Conservation (phyloP, 352 stramenopile species). For the Pythium myriotylum region DNA sequence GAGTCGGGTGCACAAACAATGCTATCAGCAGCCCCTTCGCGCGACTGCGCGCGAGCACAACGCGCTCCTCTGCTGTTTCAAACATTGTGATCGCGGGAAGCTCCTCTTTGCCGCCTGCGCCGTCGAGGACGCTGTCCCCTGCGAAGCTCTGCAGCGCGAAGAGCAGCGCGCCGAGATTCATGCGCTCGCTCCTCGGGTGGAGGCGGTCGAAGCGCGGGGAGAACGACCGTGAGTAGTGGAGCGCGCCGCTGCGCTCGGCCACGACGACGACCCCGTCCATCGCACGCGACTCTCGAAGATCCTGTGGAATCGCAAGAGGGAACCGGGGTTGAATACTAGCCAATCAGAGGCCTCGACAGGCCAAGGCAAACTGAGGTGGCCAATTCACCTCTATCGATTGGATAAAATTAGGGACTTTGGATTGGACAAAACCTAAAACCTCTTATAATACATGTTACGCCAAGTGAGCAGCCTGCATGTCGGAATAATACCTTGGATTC, state of each 20-base stretch:
- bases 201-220: slow-evolving; percentile 44
- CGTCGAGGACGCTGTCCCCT: slow-evolving; percentile 32
- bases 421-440: too few species aligned
- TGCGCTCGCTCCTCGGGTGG: slow-evolving; percentile 52
- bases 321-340: too few species aligned
- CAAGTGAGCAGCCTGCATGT: too few species aligned
- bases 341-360: too few species aligned
- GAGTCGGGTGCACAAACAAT: slow-evolving; percentile 38
- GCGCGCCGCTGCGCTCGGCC: slow-evolving; percentile 44
- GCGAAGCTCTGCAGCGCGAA: slow-evolving; percentile 72
- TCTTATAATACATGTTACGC: too few species aligned
- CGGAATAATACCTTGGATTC: too few species aligned
- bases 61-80: slow-evolving; percentile 44
- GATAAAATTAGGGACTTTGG: too few species aligned
- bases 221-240: slow-evolving; percentile 61
- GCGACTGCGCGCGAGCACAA: slow-evolving; percentile 43
- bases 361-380: too few species aligned
- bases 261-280: slow-evolving; percentile 69
- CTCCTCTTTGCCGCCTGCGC: background rate
- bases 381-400: too few species aligned
- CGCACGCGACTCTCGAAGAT: background rate
- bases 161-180: slow-evolving; percentile 64
- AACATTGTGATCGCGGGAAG: slow-evolving; percentile 39
- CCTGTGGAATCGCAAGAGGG: too few species aligned
- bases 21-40: slow-evolving; percentile 19